Percentiles rank a stretch among this genome's conserved stretches.
phyloP scores from a whole-genome alignment of 306 rosid genomes.

The Lupinus albus region DNA sequence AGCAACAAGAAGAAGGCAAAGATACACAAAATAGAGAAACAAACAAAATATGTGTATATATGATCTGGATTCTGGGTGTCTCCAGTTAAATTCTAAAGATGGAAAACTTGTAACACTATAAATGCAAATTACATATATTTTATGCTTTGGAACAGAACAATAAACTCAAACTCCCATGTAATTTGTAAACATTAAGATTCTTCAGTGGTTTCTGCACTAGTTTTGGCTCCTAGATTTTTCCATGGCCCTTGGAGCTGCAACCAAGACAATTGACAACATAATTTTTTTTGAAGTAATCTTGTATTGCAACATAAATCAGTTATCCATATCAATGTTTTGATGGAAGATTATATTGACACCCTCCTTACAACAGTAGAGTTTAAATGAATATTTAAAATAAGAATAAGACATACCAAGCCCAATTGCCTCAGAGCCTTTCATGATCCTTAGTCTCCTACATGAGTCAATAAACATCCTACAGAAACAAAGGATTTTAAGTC shows the following conservation, averaged over 20 bases:
- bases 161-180: conserved; percentile 37
- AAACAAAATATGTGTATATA: conserved; percentile 50
- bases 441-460: conserved; percentile 82
- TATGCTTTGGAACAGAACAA: conserved; percentile 44
- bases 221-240: conserved; percentile 78
- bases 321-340: conserved; percentile 11
- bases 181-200: conserved; percentile 44
- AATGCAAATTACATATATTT: conserved; percentile 52
- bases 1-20: conserved; percentile 48
- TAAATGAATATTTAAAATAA: background rate
- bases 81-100: conserved; percentile 50
- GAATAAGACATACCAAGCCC: conserved; percentile 67
- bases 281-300: conserved; percentile 9
- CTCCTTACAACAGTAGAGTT: background rate
- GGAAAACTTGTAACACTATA: conserved; percentile 48
- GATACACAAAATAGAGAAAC: conserved; percentile 42
- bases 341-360: conserved; percentile 9
- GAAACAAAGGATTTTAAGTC: conserved; percentile 19
- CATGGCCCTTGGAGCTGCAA: conserved; percentile 88
- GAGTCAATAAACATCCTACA: conserved; percentile 84
- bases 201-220: conserved; percentile 43
- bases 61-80: conserved; percentile 47
- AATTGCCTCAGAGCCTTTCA: conserved; percentile 91
- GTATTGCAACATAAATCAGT: conserved; percentile 14
- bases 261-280: conserved; percentile 20